These are phyloP conservation scores for Senecio squalidus DNA, from an alignment of 140 eudicot species.

Conservation along the genomic window DNA sequence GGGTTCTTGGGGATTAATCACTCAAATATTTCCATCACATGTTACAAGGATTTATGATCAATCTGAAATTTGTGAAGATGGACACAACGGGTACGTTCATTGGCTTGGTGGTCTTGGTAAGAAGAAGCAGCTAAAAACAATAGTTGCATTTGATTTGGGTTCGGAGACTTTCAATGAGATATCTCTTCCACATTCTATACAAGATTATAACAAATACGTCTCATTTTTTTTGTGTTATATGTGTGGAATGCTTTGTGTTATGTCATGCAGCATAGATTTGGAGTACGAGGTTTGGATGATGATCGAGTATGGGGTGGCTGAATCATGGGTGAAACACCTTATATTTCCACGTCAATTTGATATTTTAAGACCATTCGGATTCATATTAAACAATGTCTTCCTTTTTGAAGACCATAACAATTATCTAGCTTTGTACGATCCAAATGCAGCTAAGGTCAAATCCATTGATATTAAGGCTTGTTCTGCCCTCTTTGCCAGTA, in stretches of 20 bases:
- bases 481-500: too few relatives aligned
- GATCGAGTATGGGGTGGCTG: constrained; percentile 11
- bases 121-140: background rate
- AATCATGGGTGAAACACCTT: constrained; percentile 12
- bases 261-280: background rate
- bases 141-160: constrained; percentile 15
- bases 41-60: background rate
- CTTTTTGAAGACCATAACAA: background rate
- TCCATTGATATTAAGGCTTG: too few relatives aligned
- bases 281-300: constrained; percentile 10
- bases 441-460: constrained; percentile 5
- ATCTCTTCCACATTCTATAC: background rate
- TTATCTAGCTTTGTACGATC: constrained; percentile 5
- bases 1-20: constrained; percentile 3
- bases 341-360: background rate
- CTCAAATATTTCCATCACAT: background rate
- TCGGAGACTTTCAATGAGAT: background rate
- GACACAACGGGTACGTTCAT: background rate
- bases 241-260: background rate
- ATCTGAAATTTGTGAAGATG: background rate
- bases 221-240: background rate
- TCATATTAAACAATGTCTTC: background rate
- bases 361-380: background rate
- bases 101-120: background rate
- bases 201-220: background rate